Base-by-base conservation (phyloP, 2,329 filamentous ascomycete species). In the Pestalotiopsis sp. region DNA sequence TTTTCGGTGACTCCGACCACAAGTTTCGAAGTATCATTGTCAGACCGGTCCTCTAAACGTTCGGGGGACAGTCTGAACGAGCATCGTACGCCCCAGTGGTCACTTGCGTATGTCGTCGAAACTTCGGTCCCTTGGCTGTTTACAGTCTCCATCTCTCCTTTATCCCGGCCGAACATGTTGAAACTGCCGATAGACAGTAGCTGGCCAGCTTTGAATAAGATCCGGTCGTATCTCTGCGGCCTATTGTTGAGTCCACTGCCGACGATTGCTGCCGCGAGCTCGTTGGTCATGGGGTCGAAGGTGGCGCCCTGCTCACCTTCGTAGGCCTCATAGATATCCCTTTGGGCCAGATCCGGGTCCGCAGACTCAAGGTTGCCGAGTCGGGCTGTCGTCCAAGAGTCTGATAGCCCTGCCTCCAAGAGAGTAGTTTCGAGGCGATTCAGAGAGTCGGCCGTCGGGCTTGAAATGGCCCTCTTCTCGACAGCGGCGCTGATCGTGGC, bases 171-270 rank as follows among this genome's bases (percentile, higher is more conserved):
- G 74, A 91, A 91, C 73, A 84, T 81, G 70, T 88, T 88, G 77
- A 90, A 90, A 0, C 78, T 75, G 3, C 73, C 73, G 4, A 86
- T 76, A 17, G 76, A 72, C 5, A 86, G 75, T 2, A 74, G 55
- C 3, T 76, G 80, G 17, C 80, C 77, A 6, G 79, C 78, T 58
- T 82, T 85, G 40, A 89, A 76, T 2, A 91, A 76, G 58, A 92
- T 88, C 40, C 89, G 83, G 72, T 92, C 89, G 69, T 91, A 92
- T 61, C 90, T 79, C 73, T 92, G 89, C 1, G 90, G 89, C 22
- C 88, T 81, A 70, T 84, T 84, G 61, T 86, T 82, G 60, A 81
- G 76, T 1, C 83, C 82, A 59, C 74, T 79, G 3, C 81, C 81
- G 1, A 85, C 83, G 3, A 83, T 83, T 11, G 81, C 79, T 1